A percentile compares a stretch with the other conserved stretches of the same genome.
These are phyloP conservation scores for Nannizzia gypsea DNA, from an alignment of 2,329 filamentous ascomycete species.

Conservation along the genomic window DNA sequence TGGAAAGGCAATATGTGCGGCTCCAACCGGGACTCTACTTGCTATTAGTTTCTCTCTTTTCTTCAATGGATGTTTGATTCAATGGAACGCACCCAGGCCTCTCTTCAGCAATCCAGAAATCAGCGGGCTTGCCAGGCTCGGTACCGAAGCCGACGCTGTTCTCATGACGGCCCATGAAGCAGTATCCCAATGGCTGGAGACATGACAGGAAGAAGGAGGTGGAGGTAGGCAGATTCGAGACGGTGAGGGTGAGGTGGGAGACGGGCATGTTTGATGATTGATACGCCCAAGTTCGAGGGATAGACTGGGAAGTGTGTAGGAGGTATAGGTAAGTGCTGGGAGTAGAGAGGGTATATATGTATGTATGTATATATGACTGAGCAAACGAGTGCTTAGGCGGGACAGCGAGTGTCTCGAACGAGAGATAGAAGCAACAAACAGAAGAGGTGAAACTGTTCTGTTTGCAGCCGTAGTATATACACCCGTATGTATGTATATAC, in stretches of 20 bases:
- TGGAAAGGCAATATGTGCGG: conserved; percentile 54
- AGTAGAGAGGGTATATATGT: neutral
- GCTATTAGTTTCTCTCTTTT: conserved; percentile 5
- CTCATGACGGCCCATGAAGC: conserved; percentile 53
- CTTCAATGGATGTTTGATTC: neutral
- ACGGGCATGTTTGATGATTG: conserved; percentile 41
- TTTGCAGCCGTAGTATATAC: neutral
- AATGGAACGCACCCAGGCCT: conserved; percentile 39
- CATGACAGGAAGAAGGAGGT: conserved; percentile 74
- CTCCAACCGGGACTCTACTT: conserved; percentile 39
- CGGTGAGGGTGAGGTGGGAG: conserved; percentile 53
- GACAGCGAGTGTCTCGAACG: neutral
- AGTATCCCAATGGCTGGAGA: conserved; percentile 65
- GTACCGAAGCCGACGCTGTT: conserved; percentile 52
- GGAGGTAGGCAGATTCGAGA: conserved; percentile 65
- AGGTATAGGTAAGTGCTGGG: no score
- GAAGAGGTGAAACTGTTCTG: neutral
- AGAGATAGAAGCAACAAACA: conserved; percentile 4
- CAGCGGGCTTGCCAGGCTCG: conserved; percentile 40
- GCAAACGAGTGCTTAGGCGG: neutral
- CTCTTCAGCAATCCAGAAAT: conserved; percentile 54
- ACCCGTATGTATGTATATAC: neutral
- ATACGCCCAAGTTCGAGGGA: neutral
- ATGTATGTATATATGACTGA: neutral
- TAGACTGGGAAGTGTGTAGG: neutral